Evolutionary conservation across 257 asterid genomes (phyloP).

Genomic region (Voacanga thouarsii): DNA sequence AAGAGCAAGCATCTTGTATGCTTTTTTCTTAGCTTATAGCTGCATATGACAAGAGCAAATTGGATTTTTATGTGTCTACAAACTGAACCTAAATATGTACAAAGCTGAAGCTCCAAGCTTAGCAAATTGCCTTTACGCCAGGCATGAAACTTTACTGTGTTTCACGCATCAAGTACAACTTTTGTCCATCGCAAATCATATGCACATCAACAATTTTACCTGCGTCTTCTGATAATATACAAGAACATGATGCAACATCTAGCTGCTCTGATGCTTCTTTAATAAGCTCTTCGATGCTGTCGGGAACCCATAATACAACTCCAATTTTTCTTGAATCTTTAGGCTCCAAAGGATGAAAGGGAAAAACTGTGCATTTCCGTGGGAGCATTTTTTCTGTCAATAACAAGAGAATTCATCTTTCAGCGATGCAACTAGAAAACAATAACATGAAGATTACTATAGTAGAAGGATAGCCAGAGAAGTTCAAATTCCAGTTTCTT

Average conservation of each 20-base stretch:
- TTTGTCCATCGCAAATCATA: slow-evolving; percentile 66
- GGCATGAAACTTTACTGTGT: slow-evolving; percentile 18
- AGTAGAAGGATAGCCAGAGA: background rate
- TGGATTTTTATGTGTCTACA: background rate
- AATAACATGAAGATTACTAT: background rate
- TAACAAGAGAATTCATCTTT: background rate
- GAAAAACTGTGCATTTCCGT: slow-evolving; percentile 75
- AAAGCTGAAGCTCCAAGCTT: background rate
- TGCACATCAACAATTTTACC: slow-evolving; percentile 66
- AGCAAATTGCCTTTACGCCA: background rate
- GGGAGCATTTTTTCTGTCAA: slow-evolving; percentile 42
- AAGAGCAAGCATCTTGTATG: no score
- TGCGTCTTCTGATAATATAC: slow-evolving; percentile 76
- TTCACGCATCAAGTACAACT: slow-evolving; percentile 50
- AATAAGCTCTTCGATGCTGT: slow-evolving; percentile 59
- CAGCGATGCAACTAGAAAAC: background rate
- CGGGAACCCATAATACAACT: slow-evolving; percentile 74
- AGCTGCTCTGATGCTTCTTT: slow-evolving; percentile 47
- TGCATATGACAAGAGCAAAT: background rate
- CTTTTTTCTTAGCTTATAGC: no score
- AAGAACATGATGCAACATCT: slow-evolving; percentile 31
- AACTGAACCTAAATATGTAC: background rate
- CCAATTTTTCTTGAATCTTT: slow-evolving; percentile 55
- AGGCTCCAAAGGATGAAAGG: slow-evolving; percentile 71
- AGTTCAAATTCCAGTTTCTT: background rate